Base-by-base conservation (phyloP, 352 stramenopile species). In the Phytophthora colocasiae region DNA sequence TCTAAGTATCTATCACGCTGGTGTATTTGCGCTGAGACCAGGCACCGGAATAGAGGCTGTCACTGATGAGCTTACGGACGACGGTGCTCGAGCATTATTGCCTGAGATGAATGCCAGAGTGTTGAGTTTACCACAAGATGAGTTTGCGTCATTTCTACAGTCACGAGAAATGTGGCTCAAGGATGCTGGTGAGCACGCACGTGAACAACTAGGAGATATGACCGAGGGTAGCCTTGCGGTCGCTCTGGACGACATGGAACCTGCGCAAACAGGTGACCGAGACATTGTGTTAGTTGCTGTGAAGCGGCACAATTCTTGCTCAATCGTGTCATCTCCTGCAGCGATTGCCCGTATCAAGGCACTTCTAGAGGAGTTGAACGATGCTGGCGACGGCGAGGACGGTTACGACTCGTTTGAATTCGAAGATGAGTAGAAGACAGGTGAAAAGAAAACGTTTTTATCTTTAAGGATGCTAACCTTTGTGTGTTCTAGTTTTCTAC, bases 351-450 rank as follows among this genome's bases (percentile, higher is more conserved):
- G 86, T 15, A 72, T 92, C 51, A 92, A 92, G 76, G 74, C 83
- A 26, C 69, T 94, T 32, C 63, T 94, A 47, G 79, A 87, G 47
- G 86, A 94, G 61, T 71, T 92, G 11, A 85, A 89, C 39, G 79
- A 75, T 63, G 39, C 59, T 27, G 77, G 65, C 17, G 80, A 79
- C 27, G 77, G 67, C 10, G 79, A 86, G n/a, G 79, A 91, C 51
- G 85, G 83, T 58, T 92, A 94, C 56, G 83, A 92, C 62, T 92
- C 86, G 67, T 81, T 94, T 57, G 83, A 93, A 40, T 86, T 86
- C 57, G 81, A 90, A 55, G 80, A 89, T 45, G 74, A 83, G 29
- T 71, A 77, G 44, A 58, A 63, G 12, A 40, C 40, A 39, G 32
- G 43, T 57, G 36, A 48, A 15, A 43, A 52, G 1, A 44, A 50